These are phyloP conservation scores for Hyaloscypha finlandica DNA, from an alignment of 495 filamentous ascomycete genomes.

Conservation along the genomic window DNA sequence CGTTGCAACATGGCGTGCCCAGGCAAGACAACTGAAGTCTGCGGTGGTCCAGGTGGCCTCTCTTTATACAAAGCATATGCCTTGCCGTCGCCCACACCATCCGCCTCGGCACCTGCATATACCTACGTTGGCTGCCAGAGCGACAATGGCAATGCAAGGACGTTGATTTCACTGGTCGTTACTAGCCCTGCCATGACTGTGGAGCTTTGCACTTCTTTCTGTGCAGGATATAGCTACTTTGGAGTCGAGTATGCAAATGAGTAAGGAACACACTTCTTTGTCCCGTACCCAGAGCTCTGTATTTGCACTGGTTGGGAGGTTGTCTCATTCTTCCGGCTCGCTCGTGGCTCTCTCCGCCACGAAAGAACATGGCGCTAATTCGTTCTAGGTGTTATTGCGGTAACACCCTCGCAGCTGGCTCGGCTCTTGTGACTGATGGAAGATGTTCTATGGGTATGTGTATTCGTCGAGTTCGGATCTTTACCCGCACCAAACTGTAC, in stretches of 20 bases:
- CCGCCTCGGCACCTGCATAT: slow-evolving; percentile 5
- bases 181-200: slow-evolving; percentile 23
- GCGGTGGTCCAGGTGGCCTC: background rate
- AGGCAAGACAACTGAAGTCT: background rate
- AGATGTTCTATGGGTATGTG: slow-evolving; percentile 35
- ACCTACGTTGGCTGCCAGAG: slow-evolving; percentile 26
- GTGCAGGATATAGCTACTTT: slow-evolving; percentile 27
- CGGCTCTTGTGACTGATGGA: slow-evolving; percentile 50
- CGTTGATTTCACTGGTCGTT: slow-evolving; percentile 25
- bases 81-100: background rate
- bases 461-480: too few relatives aligned
- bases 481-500: too few relatives aligned
- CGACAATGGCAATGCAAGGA: slow-evolving; percentile 19
- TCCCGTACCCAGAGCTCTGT: too few relatives aligned
- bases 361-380: too few relatives aligned
- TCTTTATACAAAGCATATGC: background rate
- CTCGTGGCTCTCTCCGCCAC: too few relatives aligned
- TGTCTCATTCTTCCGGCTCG: too few relatives aligned
- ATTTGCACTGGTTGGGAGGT: too few relatives aligned
- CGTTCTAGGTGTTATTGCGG: slow-evolving; percentile 32
- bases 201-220: slow-evolving; percentile 27
- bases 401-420: slow-evolving; percentile 10
- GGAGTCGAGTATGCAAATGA: slow-evolving; percentile 37
- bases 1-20: background rate
- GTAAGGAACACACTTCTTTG: slow-evolving; percentile 37